Base-by-base conservation (phyloP, 2,329 filamentous ascomycete species). In the Claviceps humidiphila region DNA sequence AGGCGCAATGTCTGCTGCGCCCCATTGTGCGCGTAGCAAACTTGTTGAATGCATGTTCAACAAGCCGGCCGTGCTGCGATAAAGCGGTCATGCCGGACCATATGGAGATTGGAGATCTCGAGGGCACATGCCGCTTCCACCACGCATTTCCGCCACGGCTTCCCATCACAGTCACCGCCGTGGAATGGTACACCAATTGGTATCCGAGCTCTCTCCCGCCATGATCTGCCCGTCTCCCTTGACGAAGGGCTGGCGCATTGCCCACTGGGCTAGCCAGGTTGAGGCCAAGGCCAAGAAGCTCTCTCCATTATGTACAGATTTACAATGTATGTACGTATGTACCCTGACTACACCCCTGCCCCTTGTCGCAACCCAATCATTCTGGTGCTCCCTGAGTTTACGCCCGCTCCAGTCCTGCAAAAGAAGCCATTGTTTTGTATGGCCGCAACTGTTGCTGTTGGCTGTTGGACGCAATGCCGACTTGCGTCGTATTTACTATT, bases 401-500 rank as follows among this genome's bases (percentile, higher is more conserved):
- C 48, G 39, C 48, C 11, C n/a, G 26, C n/a, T 7, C 20, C 20
- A 34, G 39, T 2, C 24, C 22, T 14, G 20, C 11, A 41, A 13
- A 26, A n/a, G 22, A 16, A 38, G 24, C 38, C 39, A 34, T 50
- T 42, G 6, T 42, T 50, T 30, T 37, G 20, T n/a, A 20, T 24
- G 39, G 24, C 39, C 39, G 22, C 26, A 37, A 42, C n/a, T 26
- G 40, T 43, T 34, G 40, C 40, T 24, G 14, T 34, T 22, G 22
- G 42, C 49, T 26, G 22, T 34, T 41, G 42, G 43, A 47, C 24
- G 37, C 22, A 42, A 47, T 47, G 50, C 43, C 24, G 43, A 51
- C 43, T 34, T 34, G 22, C 26, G 50, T 47, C 37, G 50, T 47
- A 51, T 44, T 51, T 38, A 43, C 50, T 47, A 51, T 44, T 51